Percentiles rank a stretch among this genome's conserved stretches.
phyloP scores from a whole-genome alignment of 2,329 filamentous ascomycete species.

The Colletotrichum sublineola region DNA sequence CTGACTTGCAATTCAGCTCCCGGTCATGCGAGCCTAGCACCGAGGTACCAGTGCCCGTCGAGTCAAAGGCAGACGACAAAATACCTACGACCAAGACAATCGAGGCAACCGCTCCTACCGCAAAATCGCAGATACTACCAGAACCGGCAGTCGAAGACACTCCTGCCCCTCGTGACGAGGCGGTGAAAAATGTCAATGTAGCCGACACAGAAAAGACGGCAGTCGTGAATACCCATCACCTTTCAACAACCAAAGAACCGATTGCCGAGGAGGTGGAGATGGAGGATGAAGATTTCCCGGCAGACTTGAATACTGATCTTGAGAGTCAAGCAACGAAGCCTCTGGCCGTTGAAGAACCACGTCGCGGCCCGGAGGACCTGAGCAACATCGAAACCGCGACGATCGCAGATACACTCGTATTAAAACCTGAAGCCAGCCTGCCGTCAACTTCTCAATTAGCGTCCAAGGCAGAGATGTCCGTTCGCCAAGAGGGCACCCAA shows the following conservation, averaged over 20 bases:
- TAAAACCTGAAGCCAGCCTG: not conserved
- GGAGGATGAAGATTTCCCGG: not conserved
- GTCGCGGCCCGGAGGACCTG: not conserved
- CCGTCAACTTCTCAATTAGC: not conserved
- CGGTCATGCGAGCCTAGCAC: slow-evolving; percentile 25
- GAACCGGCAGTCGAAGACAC: not conserved
- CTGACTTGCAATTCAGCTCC: slow-evolving; percentile 26
- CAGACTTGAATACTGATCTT: not conserved
- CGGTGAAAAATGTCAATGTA: not conserved
- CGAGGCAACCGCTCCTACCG: slow-evolving; percentile 1
- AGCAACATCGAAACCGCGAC: not conserved
- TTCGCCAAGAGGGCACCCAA: not conserved
- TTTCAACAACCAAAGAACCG: not conserved
- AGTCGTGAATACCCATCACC: not conserved
- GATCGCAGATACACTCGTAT: not conserved
- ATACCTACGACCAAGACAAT: not conserved
- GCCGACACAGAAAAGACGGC: not conserved
- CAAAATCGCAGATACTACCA: slow-evolving; percentile 5
- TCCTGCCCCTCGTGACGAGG: not conserved
- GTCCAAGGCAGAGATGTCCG: not conserved
- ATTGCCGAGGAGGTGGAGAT: slow-evolving; percentile 8
- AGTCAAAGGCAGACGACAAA: not conserved
- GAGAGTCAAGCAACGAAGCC: not conserved
- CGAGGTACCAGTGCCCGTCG: slow-evolving; percentile 11
- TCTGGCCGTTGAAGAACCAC: not conserved